Conservation (phyloP, 1,139 yeast species). For the Blastobotrys indianensis region DNA sequence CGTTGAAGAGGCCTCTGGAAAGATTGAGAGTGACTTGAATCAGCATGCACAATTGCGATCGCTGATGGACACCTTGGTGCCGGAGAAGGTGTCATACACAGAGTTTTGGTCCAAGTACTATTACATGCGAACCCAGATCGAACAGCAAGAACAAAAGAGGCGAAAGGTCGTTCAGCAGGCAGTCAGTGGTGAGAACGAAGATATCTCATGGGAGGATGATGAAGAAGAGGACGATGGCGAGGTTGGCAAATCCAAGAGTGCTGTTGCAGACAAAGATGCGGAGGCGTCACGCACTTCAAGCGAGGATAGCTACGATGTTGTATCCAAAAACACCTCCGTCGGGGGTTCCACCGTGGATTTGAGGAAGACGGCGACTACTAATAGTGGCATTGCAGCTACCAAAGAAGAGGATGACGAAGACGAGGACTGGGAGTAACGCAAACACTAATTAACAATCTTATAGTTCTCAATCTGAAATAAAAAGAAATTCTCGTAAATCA, state of each 20-base stretch:
- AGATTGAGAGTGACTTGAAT: slow-evolving; percentile 45
- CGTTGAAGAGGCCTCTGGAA: slow-evolving; percentile 47
- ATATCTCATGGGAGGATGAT: slow-evolving; percentile 56
- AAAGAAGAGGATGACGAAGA: slow-evolving; percentile 41
- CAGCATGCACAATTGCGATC: slow-evolving; percentile 50
- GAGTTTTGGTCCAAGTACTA: slow-evolving; percentile 77
- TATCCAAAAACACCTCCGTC: slow-evolving; percentile 30
- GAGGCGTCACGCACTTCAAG: slow-evolving; percentile 34
- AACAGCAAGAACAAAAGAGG: slow-evolving; percentile 61
- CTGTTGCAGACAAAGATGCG: slow-evolving; percentile 7
- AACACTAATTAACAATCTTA: background rate
- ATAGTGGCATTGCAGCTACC: slow-evolving; percentile 17
- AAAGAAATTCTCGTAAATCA: background rate
- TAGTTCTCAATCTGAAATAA: background rate
- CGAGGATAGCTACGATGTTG: slow-evolving; percentile 39
- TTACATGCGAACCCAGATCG: slow-evolving; percentile 48
- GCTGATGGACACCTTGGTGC: slow-evolving; percentile 63
- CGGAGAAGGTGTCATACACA: slow-evolving; percentile 51
- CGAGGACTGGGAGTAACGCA: slow-evolving; percentile 54
- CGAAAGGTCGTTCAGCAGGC: slow-evolving; percentile 49
- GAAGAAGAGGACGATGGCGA: slow-evolving; percentile 45
- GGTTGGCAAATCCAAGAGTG: slow-evolving; percentile 15
- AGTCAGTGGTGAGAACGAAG: slow-evolving; percentile 36
- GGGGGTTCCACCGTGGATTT: slow-evolving; percentile 31
- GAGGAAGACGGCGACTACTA: slow-evolving; percentile 16